These are phyloP conservation scores for Leccinum griseonigrum DNA, from an alignment of 1,284 basidiomycete species.

Conservation along the genomic window DNA sequence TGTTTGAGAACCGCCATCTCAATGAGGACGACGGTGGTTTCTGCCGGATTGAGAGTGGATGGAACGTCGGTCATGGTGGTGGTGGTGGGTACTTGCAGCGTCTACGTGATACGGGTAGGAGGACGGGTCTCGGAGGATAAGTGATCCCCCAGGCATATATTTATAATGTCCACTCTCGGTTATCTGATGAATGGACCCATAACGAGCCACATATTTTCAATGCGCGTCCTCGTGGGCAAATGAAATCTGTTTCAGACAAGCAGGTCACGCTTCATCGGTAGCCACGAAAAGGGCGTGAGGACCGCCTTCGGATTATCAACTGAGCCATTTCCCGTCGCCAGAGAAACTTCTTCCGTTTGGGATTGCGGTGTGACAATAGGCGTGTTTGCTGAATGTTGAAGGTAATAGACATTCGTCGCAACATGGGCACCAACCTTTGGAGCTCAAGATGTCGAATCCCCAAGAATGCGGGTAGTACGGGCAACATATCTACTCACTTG, in stretches of 20 bases:
- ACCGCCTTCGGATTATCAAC: not conserved
- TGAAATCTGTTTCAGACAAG: constrained; percentile 7
- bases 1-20: constrained; percentile 60
- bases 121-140: not conserved
- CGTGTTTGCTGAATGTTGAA: not conserved
- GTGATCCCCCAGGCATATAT: constrained; percentile 4
- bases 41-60: constrained; percentile 58
- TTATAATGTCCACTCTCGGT: constrained; percentile 18
- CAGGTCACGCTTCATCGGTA: not conserved
- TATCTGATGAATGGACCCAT: constrained; percentile 9
- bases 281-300: not conserved
- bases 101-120: constrained; percentile 6
- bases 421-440: not conserved
- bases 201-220: constrained; percentile 3
- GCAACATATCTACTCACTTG: not conserved
- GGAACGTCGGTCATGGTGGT: constrained; percentile 30
- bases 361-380: not conserved
- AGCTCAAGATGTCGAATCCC: not conserved
- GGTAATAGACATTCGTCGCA: not conserved
- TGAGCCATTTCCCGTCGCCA: not conserved
- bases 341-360: not conserved
- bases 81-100: not conserved
- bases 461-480: not conserved
- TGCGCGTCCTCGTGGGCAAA: not conserved
- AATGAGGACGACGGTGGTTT: constrained; percentile 59